Evolutionary conservation across 129 eudicot species (phyloP).

Genomic region (Artemisia argyi): DNA sequence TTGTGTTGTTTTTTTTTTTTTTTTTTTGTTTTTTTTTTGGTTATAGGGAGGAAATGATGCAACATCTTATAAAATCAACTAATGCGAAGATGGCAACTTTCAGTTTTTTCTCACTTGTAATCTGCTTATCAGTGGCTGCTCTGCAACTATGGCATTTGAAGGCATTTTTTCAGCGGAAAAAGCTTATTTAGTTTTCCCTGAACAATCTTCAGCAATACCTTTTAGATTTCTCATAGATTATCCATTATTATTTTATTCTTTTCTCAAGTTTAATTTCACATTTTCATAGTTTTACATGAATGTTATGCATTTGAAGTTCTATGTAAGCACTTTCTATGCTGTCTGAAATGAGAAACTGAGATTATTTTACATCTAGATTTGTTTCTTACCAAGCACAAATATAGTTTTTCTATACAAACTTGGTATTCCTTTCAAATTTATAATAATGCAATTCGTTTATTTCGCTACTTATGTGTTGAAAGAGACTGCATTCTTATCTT

Average conservation of each 20-base stretch:
- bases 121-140: constrained; percentile 58
- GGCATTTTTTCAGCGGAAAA: constrained; percentile 53
- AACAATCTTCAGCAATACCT: background rate
- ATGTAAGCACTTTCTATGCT: background rate
- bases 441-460: background rate
- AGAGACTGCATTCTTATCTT: background rate
- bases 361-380: background rate
- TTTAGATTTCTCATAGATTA: background rate
- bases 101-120: constrained; percentile 46
- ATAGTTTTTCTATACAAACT: background rate
- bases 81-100: constrained; percentile 61
- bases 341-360: background rate
- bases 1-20: too few relatives aligned
- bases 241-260: background rate
- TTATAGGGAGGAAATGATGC: constrained; percentile 50
- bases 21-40: background rate
- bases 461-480: background rate
- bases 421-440: background rate
- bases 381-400: constrained; percentile 4
- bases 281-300: constrained; percentile 42
- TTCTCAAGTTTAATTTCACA: constrained; percentile 1
- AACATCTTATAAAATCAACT: constrained; percentile 44
- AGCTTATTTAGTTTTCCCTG: constrained; percentile 41
- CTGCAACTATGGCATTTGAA: constrained; percentile 66
- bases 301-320: constrained; percentile 43